Evolutionary conservation across 225 moss, liverwort and hornwort genomes (phyloP), one percentile per base, ranked within the genome.

Genomic region (Sphagnum tenellum): DNA sequence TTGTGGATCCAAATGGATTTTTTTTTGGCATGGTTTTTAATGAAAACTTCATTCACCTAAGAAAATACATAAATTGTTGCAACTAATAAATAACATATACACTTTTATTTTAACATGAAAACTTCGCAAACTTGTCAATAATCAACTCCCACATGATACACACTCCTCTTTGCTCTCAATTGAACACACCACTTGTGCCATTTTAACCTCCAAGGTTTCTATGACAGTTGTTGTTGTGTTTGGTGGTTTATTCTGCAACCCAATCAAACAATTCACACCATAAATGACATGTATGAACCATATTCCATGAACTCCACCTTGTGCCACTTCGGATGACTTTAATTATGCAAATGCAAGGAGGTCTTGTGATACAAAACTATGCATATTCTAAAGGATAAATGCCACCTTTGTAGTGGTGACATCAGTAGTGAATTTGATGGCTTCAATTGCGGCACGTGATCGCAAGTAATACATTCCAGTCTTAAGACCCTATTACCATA

Each of bases 401-500:
- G 58, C 9, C 60, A 87, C 87, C 87, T 78, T 82, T 0, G 85
- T 70, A 48, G 70, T 86, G 11, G 78, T 79, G 0, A 86, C 70
- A 56, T 96, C 92, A 0, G 92, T 92, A 4, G 96, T 92, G 60
- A 96, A 83, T 59, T 92, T 92, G 70, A 96, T 96, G 10, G 96
- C 89, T 62, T 96, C 96, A 29, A 88, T 88, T 12, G 96, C 96
- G 14, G 96, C 84, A 56, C 89, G 75, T 29, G 96, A 92, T 50
- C 96, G 79, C 72, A 96, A 67, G 62, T 96, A 96, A 45, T 96
- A 96, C 96, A 96, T 92, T 58, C 96, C 92, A n/a, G 92, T 96
- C 64, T 96, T 96, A 64, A 96, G 74, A n/a, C 96, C 96, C 80
- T 83, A 69, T 12, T 4, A 7, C 3, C 8, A 45, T 3, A 47